phyloP scores from a whole-genome alignment of 495 filamentous ascomycete genomes.

The Collariella sp. region DNA sequence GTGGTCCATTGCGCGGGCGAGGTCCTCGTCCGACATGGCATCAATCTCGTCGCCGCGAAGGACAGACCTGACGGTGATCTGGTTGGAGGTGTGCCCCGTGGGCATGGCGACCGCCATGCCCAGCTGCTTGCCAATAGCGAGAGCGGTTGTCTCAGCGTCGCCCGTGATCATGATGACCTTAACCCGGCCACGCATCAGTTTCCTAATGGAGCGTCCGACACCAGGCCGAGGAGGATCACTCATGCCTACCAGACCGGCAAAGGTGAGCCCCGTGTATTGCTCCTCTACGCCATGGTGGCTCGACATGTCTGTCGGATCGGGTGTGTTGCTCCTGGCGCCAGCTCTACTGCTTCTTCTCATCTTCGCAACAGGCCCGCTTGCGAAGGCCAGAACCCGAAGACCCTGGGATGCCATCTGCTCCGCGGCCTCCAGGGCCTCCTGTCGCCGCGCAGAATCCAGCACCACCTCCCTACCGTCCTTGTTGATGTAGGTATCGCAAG shows the following conservation, averaged over 20 bases:
- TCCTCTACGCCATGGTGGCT: constrained; percentile 51
- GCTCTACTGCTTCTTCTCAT: constrained; percentile 9
- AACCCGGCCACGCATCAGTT: constrained; percentile 86
- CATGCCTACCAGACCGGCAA: constrained; percentile 92
- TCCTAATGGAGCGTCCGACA: constrained; percentile 80
- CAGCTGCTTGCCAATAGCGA: constrained; percentile 86
- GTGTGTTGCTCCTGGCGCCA: constrained; percentile 26
- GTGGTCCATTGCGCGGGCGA: constrained; percentile 71
- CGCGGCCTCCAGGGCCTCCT: constrained; percentile 70
- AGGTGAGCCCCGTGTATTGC: constrained; percentile 70
- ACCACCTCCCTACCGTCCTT: constrained; percentile 80
- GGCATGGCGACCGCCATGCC: constrained; percentile 66
- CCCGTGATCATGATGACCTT: constrained; percentile 99
- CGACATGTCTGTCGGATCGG: constrained; percentile 35
- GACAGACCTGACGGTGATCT: constrained; percentile 56
- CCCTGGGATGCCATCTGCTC: constrained; percentile 87
- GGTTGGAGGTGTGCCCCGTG: constrained; percentile 35
- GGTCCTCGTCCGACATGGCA: constrained; percentile 72
- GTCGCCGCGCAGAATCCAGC: constrained; percentile 66
- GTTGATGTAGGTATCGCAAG: constrained; percentile 85
- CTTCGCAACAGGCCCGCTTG: constrained; percentile 55
- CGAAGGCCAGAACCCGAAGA: constrained; percentile 86
- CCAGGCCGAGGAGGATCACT: constrained; percentile 87
- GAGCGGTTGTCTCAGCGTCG: constrained; percentile 85
- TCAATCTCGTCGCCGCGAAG: constrained; percentile 86